phyloP scores from a whole-genome alignment of 495 filamentous ascomycete genomes.

The Xylaria longipes region DNA sequence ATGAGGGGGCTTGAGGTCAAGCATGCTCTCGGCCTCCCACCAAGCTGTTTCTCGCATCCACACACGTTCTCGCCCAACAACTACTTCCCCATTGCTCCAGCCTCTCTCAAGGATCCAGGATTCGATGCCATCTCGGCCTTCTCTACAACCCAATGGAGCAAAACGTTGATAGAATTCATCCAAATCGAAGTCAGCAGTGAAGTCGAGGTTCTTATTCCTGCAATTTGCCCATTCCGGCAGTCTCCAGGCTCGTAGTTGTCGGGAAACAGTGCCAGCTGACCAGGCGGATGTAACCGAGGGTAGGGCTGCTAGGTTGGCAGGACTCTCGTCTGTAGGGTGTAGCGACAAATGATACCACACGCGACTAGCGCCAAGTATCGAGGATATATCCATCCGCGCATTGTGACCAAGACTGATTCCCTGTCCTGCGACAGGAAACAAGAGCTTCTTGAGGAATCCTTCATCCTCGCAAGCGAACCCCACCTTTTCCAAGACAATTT shows the following conservation, averaged over 20 bases:
- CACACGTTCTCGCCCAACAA: slow-evolving; percentile 85
- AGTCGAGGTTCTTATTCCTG: slow-evolving; percentile 89
- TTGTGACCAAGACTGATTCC: slow-evolving; percentile 74
- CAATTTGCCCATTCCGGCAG: slow-evolving; percentile 96
- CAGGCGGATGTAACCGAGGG: slow-evolving; percentile 72
- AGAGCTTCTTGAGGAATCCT: slow-evolving; percentile 80
- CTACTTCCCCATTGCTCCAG: slow-evolving; percentile 97
- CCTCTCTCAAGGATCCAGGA: slow-evolving; percentile 95
- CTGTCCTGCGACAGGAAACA: slow-evolving; percentile 79
- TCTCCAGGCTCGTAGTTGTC: slow-evolving; percentile 90
- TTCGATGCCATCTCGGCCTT: slow-evolving; percentile 91
- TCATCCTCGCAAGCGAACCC: slow-evolving; percentile 80
- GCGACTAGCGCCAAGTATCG: slow-evolving; percentile 75
- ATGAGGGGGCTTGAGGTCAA: slow-evolving; percentile 77
- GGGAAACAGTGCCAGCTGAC: slow-evolving; percentile 90
- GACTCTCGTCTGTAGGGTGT: slow-evolving; percentile 88
- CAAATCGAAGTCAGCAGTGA: slow-evolving; percentile 93
- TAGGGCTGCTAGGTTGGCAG: slow-evolving; percentile 68
- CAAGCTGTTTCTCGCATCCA: slow-evolving; percentile 95
- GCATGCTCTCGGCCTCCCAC: slow-evolving; percentile 98
- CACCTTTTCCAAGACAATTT: slow-evolving; percentile 84
- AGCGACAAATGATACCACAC: slow-evolving; percentile 95
- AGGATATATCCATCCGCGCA: slow-evolving; percentile 76
- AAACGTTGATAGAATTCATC: slow-evolving; percentile 91
- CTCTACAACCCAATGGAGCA: slow-evolving; percentile 80